phyloP scores from a whole-genome alignment of 2,329 filamentous ascomycete genomes.

The Penicillium rolfsii region DNA sequence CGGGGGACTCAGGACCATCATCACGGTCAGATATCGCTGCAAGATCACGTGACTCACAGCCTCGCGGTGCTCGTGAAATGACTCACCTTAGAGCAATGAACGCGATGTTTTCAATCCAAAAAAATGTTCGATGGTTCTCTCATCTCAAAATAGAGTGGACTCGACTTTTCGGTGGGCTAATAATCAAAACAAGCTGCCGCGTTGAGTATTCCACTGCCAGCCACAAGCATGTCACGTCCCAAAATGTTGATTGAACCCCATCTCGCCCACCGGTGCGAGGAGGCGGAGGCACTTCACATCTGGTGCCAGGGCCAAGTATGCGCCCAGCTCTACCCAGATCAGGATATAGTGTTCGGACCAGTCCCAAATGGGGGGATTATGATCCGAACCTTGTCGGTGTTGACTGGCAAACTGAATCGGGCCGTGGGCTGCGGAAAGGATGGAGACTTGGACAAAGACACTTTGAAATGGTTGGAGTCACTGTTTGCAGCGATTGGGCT shows the following conservation, averaged over 20 bases:
- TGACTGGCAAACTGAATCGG: constrained; percentile 21
- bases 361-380: constrained; percentile 9
- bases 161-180: no score
- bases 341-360: constrained; percentile 9
- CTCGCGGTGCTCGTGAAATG: not conserved
- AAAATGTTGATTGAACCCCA: constrained; percentile 2
- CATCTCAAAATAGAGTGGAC: no score
- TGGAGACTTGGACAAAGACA: constrained; percentile 4
- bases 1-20: no score
- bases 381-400: constrained; percentile 16
- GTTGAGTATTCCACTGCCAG: not conserved
- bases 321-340: constrained; percentile 13
- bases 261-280: constrained; percentile 13
- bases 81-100: not conserved
- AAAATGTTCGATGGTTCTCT: not conserved
- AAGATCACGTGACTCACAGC: not conserved
- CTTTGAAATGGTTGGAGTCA: constrained; percentile 11
- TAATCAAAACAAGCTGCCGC: not conserved
- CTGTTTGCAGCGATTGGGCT: constrained; percentile 11
- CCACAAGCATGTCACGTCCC: not conserved
- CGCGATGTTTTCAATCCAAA: not conserved
- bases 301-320: constrained; percentile 23
- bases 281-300: constrained; percentile 16
- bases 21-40: no score
- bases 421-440: constrained; percentile 19